Base-by-base conservation (phyloP, 2,329 filamentous ascomycete genomes). In the Beauveria asiatica region DNA sequence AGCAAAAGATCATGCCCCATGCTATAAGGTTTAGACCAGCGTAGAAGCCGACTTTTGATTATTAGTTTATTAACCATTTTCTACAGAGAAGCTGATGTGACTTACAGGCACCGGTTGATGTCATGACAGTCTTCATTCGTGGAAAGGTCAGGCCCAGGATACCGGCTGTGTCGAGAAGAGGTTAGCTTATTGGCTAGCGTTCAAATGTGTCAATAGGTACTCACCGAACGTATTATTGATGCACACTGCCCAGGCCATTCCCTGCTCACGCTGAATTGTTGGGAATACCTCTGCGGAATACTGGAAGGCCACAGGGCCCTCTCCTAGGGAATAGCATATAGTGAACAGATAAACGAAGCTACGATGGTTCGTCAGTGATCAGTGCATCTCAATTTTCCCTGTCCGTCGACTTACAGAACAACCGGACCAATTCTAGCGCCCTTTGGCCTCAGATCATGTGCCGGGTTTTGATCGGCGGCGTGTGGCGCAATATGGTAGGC, bases 251-350 rank as follows among this genome's bases (percentile, higher is more conserved):
- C 82, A 86, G 0, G 78, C 80, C 85, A 88, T 88, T 52, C 85
- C 85, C 37, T 86, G 77, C 67, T 87, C 85, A 67, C 85, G 78
- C 69, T 88, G 84, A 3, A 82, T 84, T 0, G 87, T 78, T 0
- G 85, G 85, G 69, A 84, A 88, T 2, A 87, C 84, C 68, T 88
- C 85, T 25, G 84, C 83, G 2, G 78, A 81, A 73, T 87, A 87
- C 11, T 81, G 80, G 69, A 85, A 87, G 0, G 84, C 83, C 11
- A 87, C 83, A 2, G 80, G 80, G 0, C 83, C 85, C 73, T 88
- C 85, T n/a, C 86, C 67, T 10, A 66, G 59, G 0, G 67, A 67
- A 61, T 69, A 70, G 39, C 67, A 68, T 19, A 68, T 66, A 2
- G 64, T 65, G 46, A 67, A 69, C 11, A 70, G 59, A 46, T 68